These are phyloP conservation scores for Mycena albidolilacea DNA, from an alignment of 768 basidiomycete genomes.

Conservation along the genomic window DNA sequence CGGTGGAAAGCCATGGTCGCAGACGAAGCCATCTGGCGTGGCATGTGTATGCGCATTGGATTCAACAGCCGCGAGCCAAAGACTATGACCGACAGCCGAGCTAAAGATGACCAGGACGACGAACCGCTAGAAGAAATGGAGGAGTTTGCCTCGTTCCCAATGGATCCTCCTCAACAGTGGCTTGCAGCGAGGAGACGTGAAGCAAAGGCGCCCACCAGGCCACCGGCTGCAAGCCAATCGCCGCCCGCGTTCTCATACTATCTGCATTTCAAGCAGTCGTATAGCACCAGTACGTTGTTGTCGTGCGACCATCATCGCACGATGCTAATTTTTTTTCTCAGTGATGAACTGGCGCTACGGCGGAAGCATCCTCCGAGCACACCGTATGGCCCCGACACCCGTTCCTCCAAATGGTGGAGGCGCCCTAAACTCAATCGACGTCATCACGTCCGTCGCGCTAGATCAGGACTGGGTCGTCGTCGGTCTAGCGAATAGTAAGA, in stretches of 20 bases:
- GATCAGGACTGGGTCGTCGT: conserved; percentile 90
- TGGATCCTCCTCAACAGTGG: conserved; percentile 60
- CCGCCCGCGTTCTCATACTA: conserved; percentile 68
- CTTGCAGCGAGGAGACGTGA: conserved; percentile 49
- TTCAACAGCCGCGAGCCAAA: conserved; percentile 50
- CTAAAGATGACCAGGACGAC: conserved; percentile 42
- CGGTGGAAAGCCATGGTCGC: conserved; percentile 79
- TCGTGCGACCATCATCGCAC: conserved; percentile 13
- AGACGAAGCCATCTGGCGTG: conserved; percentile 88
- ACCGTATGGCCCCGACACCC: conserved; percentile 57
- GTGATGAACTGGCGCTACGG: conserved; percentile 88
- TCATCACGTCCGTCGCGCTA: conserved; percentile 90
- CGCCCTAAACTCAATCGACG: conserved; percentile 64
- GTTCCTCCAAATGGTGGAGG: conserved; percentile 47
- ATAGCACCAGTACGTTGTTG: conserved; percentile 72
- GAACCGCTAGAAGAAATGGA: conserved; percentile 54
- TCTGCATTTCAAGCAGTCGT: conserved; percentile 79
- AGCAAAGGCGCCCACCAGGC: conserved; percentile 18
- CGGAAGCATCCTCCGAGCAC: conserved; percentile 77
- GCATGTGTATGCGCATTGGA: conserved; percentile 76
- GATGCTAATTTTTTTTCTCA: conserved; percentile 45
- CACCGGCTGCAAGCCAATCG: conserved; percentile 5
- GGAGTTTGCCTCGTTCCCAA: conserved; percentile 50
- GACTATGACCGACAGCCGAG: conserved; percentile 1
- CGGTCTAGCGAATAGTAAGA: conserved; percentile 87